Evolutionary conservation across 768 basidiomycete genomes (phyloP), one percentile per base, ranked within the genome.

Genomic region (Russula vinacea): DNA sequence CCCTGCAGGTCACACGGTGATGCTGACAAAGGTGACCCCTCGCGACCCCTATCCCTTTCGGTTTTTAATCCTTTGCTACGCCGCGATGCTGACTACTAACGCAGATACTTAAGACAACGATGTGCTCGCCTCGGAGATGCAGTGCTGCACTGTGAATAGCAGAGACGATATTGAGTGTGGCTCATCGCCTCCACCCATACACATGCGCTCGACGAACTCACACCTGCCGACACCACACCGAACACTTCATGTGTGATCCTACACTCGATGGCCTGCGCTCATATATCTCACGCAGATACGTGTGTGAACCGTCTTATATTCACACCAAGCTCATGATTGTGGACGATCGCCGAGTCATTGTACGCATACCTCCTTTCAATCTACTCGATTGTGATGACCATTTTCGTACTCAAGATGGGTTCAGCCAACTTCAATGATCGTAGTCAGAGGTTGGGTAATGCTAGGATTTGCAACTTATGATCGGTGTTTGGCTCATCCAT

Each of bases 271-370:
- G 26, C 7, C 24, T 37, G 22, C 35, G 45, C 42, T 37, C 17
- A 35, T 22, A 73, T 10, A 77, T 76, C 54, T 68, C 70, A 22
- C 37, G 44, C 14, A 89, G 89, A 58, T 92, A 91, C 74, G 84
- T 91, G 22, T 85, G 87, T n/a, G 88, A 92, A 75, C 66, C 89
- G 69, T 75, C 89, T 24, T 93, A 93, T 70, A 92, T 94, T 63
- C 92, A 94, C 73, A 85, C 84, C 26, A 94, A 94, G 78, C 73
- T 96, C 29, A 96, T 97, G 94, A 91, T 96, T 58, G 92, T 97
- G 40, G 95, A 97, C 71, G 95, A 98, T 72, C 81, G 84, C 37
- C 81, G 87, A 40, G 94, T 97, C 50, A 92, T 98, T 68, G 91
- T 92, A 69, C 57, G 90, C 80, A 1, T 32, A 10, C 22, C 24